Conservation (phyloP, 1,284 basidiomycete genomes). For the Cryptococcus hybrid region DNA sequence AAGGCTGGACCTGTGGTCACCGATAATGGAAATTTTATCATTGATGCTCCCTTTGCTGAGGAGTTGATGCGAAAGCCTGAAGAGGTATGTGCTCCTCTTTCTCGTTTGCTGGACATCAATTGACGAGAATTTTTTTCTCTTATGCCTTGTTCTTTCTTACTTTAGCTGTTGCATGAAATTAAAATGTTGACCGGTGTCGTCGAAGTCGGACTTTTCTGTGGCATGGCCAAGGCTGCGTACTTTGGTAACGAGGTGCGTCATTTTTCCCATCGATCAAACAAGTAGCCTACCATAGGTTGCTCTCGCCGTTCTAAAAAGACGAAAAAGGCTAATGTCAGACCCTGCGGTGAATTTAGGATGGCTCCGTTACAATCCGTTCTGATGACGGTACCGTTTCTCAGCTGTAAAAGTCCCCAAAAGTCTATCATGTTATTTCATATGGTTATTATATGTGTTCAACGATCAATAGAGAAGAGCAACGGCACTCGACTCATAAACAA, state of each 20-base stretch:
- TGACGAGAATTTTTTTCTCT: neutral
- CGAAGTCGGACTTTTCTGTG: conserved; percentile 93
- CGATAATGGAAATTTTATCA: conserved; percentile 94
- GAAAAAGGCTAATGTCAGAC: neutral
- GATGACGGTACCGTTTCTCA: conserved; percentile 43
- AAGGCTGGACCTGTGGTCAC: conserved; percentile 82
- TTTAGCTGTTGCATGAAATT: conserved; percentile 66
- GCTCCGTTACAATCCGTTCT: conserved; percentile 48
- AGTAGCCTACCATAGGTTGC: conserved; percentile 18
- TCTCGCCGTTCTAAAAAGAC: conserved; percentile 25
- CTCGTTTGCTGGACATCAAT: neutral
- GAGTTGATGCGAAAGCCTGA: conserved; percentile 68
- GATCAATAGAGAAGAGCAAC: too few species aligned
- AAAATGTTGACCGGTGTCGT: conserved; percentile 95
- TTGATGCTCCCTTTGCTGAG: conserved; percentile 81
- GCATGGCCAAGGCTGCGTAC: conserved; percentile 92
- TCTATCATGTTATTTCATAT: too few species aligned
- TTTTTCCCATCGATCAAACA: conserved; percentile 60
- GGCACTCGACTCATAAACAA: too few species aligned
- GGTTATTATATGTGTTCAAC: too few species aligned
- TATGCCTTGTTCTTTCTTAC: neutral
- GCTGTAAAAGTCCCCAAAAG: neutral
- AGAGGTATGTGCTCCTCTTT: conserved; percentile 54
- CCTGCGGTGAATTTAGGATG: conserved; percentile 36
- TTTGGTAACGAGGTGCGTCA: conserved; percentile 81